A percentile compares a stretch with the other conserved stretches of the same genome.
These are phyloP conservation scores for Biscogniauxia marginata DNA, from an alignment of 2,329 filamentous ascomycete species.

Conservation along the genomic window DNA sequence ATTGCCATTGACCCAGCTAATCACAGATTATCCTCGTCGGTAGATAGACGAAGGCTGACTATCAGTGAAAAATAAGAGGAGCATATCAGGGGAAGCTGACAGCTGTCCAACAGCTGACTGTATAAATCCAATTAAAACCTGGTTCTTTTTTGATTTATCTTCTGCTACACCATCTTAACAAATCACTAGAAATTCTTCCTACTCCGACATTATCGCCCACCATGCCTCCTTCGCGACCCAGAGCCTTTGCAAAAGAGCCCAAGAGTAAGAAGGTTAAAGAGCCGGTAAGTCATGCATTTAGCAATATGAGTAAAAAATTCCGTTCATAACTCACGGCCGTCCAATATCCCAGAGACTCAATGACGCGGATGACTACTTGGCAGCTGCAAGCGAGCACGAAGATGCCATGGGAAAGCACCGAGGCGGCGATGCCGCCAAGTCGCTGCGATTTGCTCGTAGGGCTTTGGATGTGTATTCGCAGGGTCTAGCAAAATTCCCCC, in stretches of 20 bases:
- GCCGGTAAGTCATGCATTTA: not conserved
- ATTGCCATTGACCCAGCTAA: too few species aligned
- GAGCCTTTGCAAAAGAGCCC: not conserved
- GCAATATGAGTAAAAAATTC: constrained; percentile 6
- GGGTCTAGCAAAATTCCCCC: constrained; percentile 59
- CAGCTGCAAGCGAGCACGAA: constrained; percentile 67
- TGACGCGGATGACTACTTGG: constrained; percentile 67
- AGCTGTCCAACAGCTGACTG: too few species aligned
- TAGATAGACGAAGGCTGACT: too few species aligned
- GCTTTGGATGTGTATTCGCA: constrained; percentile 66
- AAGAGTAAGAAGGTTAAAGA: not conserved
- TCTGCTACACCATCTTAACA: too few species aligned
- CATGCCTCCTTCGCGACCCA: not conserved
- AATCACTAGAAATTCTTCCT: too few species aligned
- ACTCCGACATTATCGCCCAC: not conserved
- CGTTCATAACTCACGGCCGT: not conserved
- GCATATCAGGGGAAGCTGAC: too few species aligned
- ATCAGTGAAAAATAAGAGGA: too few species aligned
- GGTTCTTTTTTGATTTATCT: too few species aligned
- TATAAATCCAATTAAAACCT: too few species aligned
- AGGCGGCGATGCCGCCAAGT: constrained; percentile 66
- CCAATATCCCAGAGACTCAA: constrained; percentile 49
- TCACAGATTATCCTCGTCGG: too few species aligned
- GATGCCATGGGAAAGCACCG: constrained; percentile 74
- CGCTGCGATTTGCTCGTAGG: constrained; percentile 54